Conservation (phyloP, 106 monocot genomes). For the Iris macrosiphon region DNA sequence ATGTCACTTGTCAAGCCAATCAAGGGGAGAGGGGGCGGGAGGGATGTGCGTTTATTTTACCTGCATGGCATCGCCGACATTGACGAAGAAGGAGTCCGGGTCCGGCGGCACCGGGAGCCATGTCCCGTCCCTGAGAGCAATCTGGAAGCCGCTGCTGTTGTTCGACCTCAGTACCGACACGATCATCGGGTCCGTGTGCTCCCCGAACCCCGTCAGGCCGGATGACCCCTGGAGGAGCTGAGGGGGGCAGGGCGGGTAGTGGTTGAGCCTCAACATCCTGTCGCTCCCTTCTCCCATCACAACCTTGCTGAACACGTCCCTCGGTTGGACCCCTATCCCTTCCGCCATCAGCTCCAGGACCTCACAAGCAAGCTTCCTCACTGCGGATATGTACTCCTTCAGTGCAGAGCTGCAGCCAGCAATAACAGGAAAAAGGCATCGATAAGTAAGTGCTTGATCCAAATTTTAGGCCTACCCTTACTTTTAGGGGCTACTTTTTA, state of each 20-base stretch:
- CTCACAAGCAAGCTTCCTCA: constrained; percentile 35
- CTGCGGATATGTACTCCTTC: constrained; percentile 37
- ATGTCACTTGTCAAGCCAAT: too few species aligned
- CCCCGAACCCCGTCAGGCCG: constrained; percentile 59
- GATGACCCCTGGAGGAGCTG: constrained; percentile 1
- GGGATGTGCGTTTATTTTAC: too few species aligned
- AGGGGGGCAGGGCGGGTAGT: constrained; percentile 67
- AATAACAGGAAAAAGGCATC: too few species aligned
- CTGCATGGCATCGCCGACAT: constrained; percentile 68
- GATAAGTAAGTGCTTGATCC: too few species aligned
- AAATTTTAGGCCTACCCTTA: too few species aligned
- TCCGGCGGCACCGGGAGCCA: constrained; percentile 67
- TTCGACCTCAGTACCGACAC: constrained; percentile 63
- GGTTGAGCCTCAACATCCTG: constrained; percentile 50
- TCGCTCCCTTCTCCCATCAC: constrained; percentile 43
- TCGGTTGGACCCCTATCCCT: constrained; percentile 30
- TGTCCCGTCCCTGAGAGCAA: constrained; percentile 42
- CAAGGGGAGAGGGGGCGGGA: not conserved
- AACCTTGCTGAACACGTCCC: constrained; percentile 40
- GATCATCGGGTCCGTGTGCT: constrained; percentile 76
- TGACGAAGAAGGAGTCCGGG: constrained; percentile 52
- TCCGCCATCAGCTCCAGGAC: constrained; percentile 61
- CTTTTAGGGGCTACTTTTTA: too few species aligned
- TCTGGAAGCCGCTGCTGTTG: constrained; percentile 43
- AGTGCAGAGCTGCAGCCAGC: constrained; percentile 32